Evolutionary conservation across 352 stramenopile genomes (phyloP), one percentile per base, ranked within the genome.

Genomic region (Phytophthora capsici): DNA sequence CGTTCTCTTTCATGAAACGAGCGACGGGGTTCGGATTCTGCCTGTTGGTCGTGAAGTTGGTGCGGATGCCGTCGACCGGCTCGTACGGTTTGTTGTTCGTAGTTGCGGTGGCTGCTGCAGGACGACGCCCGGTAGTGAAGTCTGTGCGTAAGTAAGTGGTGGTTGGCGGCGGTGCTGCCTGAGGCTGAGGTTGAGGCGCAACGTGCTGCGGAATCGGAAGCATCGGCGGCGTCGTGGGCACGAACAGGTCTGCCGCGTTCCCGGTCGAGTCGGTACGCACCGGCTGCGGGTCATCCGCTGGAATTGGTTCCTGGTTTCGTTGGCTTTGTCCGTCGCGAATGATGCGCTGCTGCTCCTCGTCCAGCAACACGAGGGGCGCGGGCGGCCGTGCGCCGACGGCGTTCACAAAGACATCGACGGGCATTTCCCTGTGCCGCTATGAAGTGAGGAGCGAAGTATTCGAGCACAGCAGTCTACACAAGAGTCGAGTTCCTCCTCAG

Each of bases 341-440:
- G 55, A 60, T 52, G 20, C 69, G 78, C 70, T 86, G 75, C 73
- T 88, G 75, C 23, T 90, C 71, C 17, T 89, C 78, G 28, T 90
- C 78, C 19, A 89, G 68, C 12, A 89, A 51, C 20, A 88, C 44
- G 57, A 90, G 52, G 16, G 67, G 26, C 17, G 53, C 34, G 6
- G 44, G 44, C 6, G 57, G 58, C 0, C 56, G 63, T 19, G 37
- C 26, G 23, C 51, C 48, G 5, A 65, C n/a, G 10, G 62, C 34
- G 38, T 69, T 69, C 22, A 59, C 49, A 25, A 69, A 74, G 25
- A 63, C 45, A 32, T 69, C 49, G n/a, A 63, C 48, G 16, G 53
- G 44, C 38, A 67, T 65, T 32, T 34, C 16, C 26, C 22, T 25
- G 14, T 9, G 22, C 44, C 7, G 41, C 3, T 19, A 46, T 2